Evolutionary conservation across 2,329 filamentous ascomycete species (phyloP).

Genomic region (Colletotrichum tabaci): DNA sequence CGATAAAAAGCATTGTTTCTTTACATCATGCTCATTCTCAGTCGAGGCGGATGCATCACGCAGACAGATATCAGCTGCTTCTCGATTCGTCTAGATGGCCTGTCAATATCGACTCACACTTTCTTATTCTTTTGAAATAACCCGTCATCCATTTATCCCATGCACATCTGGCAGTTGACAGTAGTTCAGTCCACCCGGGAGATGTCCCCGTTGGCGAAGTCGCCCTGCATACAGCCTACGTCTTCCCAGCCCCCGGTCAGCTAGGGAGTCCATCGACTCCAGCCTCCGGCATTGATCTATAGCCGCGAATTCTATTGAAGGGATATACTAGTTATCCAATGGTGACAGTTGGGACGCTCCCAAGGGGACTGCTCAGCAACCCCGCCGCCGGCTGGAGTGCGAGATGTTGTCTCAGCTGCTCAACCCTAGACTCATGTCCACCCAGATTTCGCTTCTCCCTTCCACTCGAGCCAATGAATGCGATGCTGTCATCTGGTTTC

Average conservation of each 20-base stretch:
- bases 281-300: conserved; percentile 23
- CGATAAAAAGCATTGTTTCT: not conserved
- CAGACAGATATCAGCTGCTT: not conserved
- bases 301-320: conserved; percentile 14
- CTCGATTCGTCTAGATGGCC: not conserved
- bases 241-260: conserved; percentile 16
- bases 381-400: conserved; percentile 32
- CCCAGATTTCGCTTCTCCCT: conserved; percentile 33
- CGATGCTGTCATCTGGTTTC: conserved; percentile 15
- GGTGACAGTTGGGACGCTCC: not conserved
- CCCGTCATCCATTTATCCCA: conserved; percentile 4
- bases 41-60: conserved; percentile 11
- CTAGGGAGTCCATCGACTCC: conserved; percentile 41
- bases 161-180: not conserved
- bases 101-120: conserved; percentile 5
- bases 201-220: not conserved
- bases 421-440: conserved; percentile 11
- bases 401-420: conserved; percentile 34
- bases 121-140: not conserved
- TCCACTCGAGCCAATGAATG: conserved; percentile 29
- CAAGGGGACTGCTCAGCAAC: conserved; percentile 1
- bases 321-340: conserved; percentile 28
- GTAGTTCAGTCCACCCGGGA: not conserved
- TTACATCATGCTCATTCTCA: conserved; percentile 10
- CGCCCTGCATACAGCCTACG: conserved; percentile 6